Evolutionary conservation across 768 basidiomycete species (phyloP).

Genomic region (Termitomyces sp.): DNA sequence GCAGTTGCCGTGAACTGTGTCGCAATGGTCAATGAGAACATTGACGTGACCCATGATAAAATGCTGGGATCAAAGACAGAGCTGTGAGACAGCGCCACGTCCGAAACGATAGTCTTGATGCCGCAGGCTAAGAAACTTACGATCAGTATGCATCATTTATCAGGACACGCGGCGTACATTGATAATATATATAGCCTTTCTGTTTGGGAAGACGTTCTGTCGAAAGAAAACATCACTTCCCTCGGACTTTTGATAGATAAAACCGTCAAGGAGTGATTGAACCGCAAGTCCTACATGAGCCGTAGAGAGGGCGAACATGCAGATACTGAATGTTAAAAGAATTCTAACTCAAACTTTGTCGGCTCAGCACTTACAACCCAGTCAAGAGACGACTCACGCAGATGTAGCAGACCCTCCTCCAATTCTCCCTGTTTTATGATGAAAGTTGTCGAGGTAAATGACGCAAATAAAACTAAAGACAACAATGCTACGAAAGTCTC

Average conservation of each 20-base stretch:
- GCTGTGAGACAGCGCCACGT: slow-evolving; percentile 6
- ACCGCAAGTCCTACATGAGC: slow-evolving; percentile 21
- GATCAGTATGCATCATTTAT: neutral
- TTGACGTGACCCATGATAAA: slow-evolving; percentile 21
- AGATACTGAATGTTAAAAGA: slow-evolving; percentile 16
- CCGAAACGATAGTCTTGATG: slow-evolving; percentile 20
- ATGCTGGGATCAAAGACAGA: slow-evolving; percentile 23
- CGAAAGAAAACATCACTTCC: slow-evolving; percentile 19
- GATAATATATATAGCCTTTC: slow-evolving; percentile 24
- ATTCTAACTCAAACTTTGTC: slow-evolving; percentile 6
- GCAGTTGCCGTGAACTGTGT: slow-evolving; percentile 21
- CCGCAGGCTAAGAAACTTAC: slow-evolving; percentile 16
- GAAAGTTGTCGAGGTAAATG: slow-evolving; percentile 14
- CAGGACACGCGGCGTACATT: slow-evolving; percentile 14
- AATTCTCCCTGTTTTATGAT: slow-evolving; percentile 15
- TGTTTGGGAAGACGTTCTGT: slow-evolving; percentile 21
- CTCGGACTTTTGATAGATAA: slow-evolving; percentile 16
- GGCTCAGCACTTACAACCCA: neutral
- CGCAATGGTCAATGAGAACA: slow-evolving; percentile 22
- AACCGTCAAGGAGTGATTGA: slow-evolving; percentile 21
- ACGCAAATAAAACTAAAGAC: slow-evolving; percentile 19
- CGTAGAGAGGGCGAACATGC: slow-evolving; percentile 24
- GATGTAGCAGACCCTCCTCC: slow-evolving; percentile 10
- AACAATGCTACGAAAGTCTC: slow-evolving; percentile 12
- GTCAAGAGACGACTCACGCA: slow-evolving; percentile 8